Base-by-base conservation (phyloP, 768 basidiomycete species). In the Leucocoprinus birnbaumii region DNA sequence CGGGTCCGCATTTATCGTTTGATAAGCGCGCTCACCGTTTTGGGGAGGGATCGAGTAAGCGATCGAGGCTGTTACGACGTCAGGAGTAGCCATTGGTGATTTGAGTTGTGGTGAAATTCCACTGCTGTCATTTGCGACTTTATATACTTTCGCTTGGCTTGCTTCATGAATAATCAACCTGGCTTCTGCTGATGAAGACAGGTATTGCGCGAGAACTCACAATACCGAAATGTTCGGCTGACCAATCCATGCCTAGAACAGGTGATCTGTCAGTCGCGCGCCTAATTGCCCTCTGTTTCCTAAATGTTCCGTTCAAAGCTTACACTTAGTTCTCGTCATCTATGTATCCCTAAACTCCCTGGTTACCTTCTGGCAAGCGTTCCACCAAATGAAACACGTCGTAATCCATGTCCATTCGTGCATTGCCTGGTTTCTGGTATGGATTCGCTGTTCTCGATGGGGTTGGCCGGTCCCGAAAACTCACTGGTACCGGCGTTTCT, bases 1-100 rank as follows among this genome's bases (percentile, higher is more conserved):
- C 9, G 61, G 54, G 51, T 68, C 57, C 3, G 54, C 55, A 41
- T 67, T 68, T 56, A 68, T 62, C 31, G 59, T 52, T 10, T 62
- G 53, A 26, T 53, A 70, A 5, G 68, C 66, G 2, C 62, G 63
- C 7, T 53, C 61, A 24, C 69, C 70, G 37, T 62, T 59, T 6
- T 52, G 42, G 21, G 71, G 70, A 27, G 61, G 60, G 13, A 62
- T 46, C 21, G 56, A 61, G 47, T 55, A 61, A 16, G 26, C 26
- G 37, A 61, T 8, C 5, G 22, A 16, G 35, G 55, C 51, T 3
- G 46, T 45, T 3, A 52, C 46, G 37, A 48, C 47, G 35, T 48
- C 47, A 5, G 56, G 40, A 38, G 44, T n/a, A 31, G 54, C 14
- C 54, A 55, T 55, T 43, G 26, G n/a, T 19, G 2, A 22, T 13